Evolutionary conservation across 2,329 filamentous ascomycete species (phyloP).

Genomic region (Pseudogymnoascus sp.): DNA sequence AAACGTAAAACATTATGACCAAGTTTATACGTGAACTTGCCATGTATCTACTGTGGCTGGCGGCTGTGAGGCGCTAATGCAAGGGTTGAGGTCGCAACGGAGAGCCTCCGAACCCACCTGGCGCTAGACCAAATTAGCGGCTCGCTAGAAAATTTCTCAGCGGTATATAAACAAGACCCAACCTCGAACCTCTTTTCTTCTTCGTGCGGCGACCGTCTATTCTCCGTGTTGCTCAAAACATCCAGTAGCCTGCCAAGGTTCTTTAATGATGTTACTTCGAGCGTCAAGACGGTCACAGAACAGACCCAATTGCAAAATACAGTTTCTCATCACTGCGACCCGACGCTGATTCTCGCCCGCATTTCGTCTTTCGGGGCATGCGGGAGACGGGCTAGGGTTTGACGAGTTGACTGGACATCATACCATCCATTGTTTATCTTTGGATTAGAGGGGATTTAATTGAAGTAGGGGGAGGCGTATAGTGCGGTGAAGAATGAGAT

Average conservation of each 20-base stretch:
- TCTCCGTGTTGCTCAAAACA: conserved; percentile 30
- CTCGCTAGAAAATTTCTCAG: conserved; percentile 2
- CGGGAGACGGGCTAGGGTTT: conserved; percentile 34
- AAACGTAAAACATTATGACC: conserved; percentile 32
- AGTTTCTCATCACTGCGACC: conserved; percentile 44
- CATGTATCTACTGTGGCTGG: not conserved
- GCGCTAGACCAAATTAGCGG: not conserved
- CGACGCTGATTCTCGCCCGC: conserved; percentile 31
- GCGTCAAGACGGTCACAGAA: conserved; percentile 32
- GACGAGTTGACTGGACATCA: conserved; percentile 28
- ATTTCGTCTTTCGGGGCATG: conserved; percentile 35
- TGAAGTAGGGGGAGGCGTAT: conserved; percentile 21
- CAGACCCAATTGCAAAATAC: conserved; percentile 64
- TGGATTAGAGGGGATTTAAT: conserved; percentile 3
- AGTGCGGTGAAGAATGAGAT: conserved; percentile 46
- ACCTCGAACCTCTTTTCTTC: conserved; percentile 16
- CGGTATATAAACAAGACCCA: not conserved
- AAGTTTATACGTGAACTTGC: not conserved
- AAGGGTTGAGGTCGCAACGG: not conserved
- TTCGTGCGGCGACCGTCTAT: conserved; percentile 28
- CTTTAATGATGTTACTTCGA: conserved; percentile 26
- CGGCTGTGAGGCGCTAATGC: not conserved
- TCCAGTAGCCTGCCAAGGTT: conserved; percentile 16
- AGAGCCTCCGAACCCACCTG: not conserved
- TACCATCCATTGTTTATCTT: conserved; percentile 17